A percentile compares a stretch with the other conserved stretches of the same genome.
These are phyloP conservation scores for Protea cynaroides DNA, from an alignment of 164 flowering plant genomes.

Conservation along the genomic window DNA sequence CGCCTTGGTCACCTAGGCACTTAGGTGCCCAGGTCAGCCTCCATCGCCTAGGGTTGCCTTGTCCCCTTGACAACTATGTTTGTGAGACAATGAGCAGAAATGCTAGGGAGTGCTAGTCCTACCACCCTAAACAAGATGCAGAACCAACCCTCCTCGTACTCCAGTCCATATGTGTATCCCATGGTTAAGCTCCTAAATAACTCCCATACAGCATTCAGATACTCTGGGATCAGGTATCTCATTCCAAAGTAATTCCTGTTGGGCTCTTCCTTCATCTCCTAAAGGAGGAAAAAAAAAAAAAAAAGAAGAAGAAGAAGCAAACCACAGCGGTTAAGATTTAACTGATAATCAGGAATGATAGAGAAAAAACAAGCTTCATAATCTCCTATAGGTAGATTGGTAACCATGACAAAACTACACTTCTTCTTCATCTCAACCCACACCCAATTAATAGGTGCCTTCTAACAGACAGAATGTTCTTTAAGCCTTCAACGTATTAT, in stretches of 20 bases:
- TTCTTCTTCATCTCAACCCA: too few species aligned
- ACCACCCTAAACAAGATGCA: conserved; percentile 30
- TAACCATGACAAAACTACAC: too few species aligned
- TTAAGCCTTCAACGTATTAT: background rate
- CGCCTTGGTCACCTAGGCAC: too few species aligned
- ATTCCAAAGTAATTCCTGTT: conserved; percentile 46
- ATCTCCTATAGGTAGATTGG: too few species aligned
- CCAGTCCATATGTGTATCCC: conserved; percentile 43
- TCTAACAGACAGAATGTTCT: too few species aligned
- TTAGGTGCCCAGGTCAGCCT: too few species aligned
- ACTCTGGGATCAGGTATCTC: conserved; percentile 27
- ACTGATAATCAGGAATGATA: too few species aligned
- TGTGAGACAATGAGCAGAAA: conserved; percentile 58
- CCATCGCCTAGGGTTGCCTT: too few species aligned
- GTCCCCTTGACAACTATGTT: too few species aligned
- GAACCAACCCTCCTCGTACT: conserved; percentile 59
- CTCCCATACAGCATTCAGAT: conserved; percentile 68
- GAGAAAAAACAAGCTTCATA: too few species aligned
- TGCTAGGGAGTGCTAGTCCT: conserved; percentile 61
- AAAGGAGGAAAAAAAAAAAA: conserved; percentile 10
- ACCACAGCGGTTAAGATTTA: background rate
- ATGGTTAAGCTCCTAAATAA: conserved; percentile 42
- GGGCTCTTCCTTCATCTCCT: conserved; percentile 65
- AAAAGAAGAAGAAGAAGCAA: too few species aligned
- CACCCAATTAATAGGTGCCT: too few species aligned